phyloP scores from a whole-genome alignment of 306 rosid genomes.

The Malus asiatica region DNA sequence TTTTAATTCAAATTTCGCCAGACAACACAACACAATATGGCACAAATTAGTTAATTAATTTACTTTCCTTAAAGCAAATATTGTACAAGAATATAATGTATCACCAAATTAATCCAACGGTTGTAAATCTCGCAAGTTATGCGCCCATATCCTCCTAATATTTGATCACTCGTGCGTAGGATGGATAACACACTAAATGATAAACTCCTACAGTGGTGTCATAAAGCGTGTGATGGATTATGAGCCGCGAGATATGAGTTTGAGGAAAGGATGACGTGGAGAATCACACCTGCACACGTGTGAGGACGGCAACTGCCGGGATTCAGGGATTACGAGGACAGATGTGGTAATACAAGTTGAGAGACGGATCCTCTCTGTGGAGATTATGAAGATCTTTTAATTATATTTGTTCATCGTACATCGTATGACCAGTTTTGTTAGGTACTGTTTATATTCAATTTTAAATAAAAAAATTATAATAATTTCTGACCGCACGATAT shows the following conservation, averaged over 20 bases:
- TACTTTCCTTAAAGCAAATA: not conserved
- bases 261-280: constrained; percentile 11
- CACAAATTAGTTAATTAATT: not conserved
- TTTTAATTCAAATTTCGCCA: constrained; percentile 12
- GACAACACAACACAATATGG: constrained; percentile 8
- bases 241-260: constrained; percentile 9
- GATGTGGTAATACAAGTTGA: constrained; percentile 3
- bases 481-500: too few relatives aligned
- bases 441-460: too few relatives aligned
- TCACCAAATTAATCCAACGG: not conserved
- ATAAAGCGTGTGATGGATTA: not conserved
- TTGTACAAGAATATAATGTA: not conserved
- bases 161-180: not conserved
- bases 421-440: too few relatives aligned
- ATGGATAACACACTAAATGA: not conserved
- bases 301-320: constrained; percentile 20
- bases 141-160: not conserved
- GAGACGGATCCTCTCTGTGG: too few relatives aligned
- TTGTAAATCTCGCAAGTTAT: not conserved
- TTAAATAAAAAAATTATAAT: too few relatives aligned
- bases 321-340: constrained; percentile 68
- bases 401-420: too few relatives aligned
- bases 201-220: not conserved
- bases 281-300: constrained; percentile 21
- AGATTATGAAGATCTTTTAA: too few relatives aligned